Percentiles rank a stretch among this genome's conserved stretches.
These are phyloP conservation scores for Parafenestella ontariensis DNA, from an alignment of 2,329 filamentous ascomycete species.

Conservation along the genomic window DNA sequence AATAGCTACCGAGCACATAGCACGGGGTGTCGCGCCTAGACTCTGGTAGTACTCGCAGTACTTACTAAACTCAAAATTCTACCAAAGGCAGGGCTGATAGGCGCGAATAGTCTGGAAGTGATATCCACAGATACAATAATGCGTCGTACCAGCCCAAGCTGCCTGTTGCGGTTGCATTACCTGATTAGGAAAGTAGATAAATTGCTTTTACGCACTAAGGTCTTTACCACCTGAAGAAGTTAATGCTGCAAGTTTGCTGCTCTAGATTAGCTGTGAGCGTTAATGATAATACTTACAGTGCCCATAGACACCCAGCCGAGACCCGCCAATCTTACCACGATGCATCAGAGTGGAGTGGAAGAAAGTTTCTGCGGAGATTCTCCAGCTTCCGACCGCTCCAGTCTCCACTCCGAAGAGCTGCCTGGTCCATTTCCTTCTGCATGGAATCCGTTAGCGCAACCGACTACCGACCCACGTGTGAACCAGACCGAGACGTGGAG, in stretches of 20 bases:
- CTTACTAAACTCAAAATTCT: background rate
- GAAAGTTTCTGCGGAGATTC: constrained; percentile 2
- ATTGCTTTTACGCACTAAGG: background rate
- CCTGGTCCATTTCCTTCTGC: background rate
- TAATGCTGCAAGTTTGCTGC: background rate
- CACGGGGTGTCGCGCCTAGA: background rate
- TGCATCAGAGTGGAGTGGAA: background rate
- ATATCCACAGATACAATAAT: background rate
- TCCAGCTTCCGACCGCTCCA: background rate
- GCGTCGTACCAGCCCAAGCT: background rate
- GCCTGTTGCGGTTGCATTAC: constrained; percentile 1
- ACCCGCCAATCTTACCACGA: background rate
- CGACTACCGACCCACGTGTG: background rate
- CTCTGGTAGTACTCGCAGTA: background rate
- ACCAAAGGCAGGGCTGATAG: constrained; percentile 1
- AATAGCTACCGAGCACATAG: constrained; percentile 1
- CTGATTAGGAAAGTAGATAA: background rate
- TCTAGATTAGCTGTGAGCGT: background rate
- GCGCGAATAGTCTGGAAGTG: background rate
- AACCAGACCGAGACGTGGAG: background rate
- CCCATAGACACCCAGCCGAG: background rate
- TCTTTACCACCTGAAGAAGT: background rate
- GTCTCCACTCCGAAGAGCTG: no score
- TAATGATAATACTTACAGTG: background rate
- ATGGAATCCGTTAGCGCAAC: background rate